These are phyloP conservation scores for Orbilia ellipsospora DNA, from an alignment of 2,329 filamentous ascomycete species.

Conservation along the genomic window DNA sequence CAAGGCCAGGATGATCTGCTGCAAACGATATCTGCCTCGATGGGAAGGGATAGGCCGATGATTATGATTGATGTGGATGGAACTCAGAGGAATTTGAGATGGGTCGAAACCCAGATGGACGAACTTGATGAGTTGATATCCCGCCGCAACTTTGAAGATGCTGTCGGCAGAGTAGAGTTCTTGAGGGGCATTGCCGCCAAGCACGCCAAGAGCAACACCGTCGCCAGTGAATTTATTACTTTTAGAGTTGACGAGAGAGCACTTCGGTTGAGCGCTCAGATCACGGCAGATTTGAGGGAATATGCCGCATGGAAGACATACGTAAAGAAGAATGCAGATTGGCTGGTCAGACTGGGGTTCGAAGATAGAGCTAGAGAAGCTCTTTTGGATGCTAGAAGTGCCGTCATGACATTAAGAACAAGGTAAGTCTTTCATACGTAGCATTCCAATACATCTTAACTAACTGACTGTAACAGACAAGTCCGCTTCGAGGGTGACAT, in stretches of 20 bases:
- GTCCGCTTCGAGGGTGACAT: slow-evolving; percentile 95
- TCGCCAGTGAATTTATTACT: slow-evolving; percentile 91
- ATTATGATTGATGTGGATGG: slow-evolving; percentile 96
- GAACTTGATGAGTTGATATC: slow-evolving; percentile 96
- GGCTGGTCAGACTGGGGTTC: slow-evolving; percentile 86
- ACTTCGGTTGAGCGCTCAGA: slow-evolving; percentile 77
- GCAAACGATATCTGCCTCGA: slow-evolving; percentile 76
- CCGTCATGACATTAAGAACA: slow-evolving; percentile 81
- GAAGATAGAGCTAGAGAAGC: slow-evolving; percentile 89
- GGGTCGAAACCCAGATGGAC: slow-evolving; percentile 95
- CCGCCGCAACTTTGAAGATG: slow-evolving; percentile 85
- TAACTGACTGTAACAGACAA: slow-evolving; percentile 71
- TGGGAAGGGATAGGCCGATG: slow-evolving; percentile 74
- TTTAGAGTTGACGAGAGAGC: slow-evolving; percentile 90
- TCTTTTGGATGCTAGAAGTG: slow-evolving; percentile 82
- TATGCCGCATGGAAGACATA: slow-evolving; percentile 80
- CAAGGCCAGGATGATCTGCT: slow-evolving; percentile 83
- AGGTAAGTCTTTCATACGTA: slow-evolving; percentile 69
- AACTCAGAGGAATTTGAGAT: slow-evolving; percentile 93
- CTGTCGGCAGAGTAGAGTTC: slow-evolving; percentile 85
- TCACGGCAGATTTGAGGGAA: slow-evolving; percentile 80
- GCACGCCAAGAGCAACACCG: slow-evolving; percentile 79
- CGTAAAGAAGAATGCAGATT: slow-evolving; percentile 82
- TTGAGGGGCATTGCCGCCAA: slow-evolving; percentile 81
- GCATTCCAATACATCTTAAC: neutral